Evolutionary conservation across 225 moss, liverwort and hornwort species (phyloP).

Genomic region (Marchantia polymorpha): DNA sequence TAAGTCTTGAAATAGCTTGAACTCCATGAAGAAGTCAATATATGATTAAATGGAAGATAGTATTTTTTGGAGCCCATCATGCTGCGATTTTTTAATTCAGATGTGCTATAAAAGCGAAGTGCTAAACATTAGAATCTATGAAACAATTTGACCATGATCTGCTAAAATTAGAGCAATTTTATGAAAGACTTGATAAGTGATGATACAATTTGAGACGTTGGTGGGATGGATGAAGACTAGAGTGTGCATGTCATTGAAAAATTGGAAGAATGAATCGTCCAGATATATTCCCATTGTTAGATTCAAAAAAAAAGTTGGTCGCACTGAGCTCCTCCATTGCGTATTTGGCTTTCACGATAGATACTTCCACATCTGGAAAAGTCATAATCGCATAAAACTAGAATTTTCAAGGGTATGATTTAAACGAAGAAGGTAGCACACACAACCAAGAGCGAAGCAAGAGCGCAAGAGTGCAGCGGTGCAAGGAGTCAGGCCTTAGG

Average conservation of each 20-base stretch:
- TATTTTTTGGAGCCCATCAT: too few species aligned
- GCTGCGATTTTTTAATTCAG: neutral
- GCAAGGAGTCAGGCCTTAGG: too few species aligned
- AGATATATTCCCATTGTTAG: constrained; percentile 11
- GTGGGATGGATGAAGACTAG: constrained; percentile 17
- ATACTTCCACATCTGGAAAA: constrained; percentile 12
- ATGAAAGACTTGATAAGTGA: neutral
- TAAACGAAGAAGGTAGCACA: too few species aligned
- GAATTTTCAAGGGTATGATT: constrained; percentile 4
- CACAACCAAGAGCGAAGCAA: too few species aligned
- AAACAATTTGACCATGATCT: neutral
- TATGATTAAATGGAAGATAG: too few species aligned
- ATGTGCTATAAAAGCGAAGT: too few species aligned
- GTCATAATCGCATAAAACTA: constrained; percentile 17
- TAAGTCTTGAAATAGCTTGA: neutral
- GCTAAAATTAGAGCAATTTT: too few species aligned
- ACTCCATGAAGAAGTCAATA: neutral
- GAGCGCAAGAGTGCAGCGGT: too few species aligned
- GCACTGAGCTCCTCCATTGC: neutral
- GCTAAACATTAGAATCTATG: neutral
- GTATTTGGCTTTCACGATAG: neutral
- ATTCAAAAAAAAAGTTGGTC: neutral
- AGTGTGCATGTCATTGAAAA: neutral
- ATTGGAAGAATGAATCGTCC: constrained; percentile 12
- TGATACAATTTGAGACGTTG: neutral